Percentiles rank a stretch among this genome's conserved stretches.
These are phyloP conservation scores for Crataegus laevigata DNA, from an alignment of 306 rosid genomes.

Conservation along the genomic window DNA sequence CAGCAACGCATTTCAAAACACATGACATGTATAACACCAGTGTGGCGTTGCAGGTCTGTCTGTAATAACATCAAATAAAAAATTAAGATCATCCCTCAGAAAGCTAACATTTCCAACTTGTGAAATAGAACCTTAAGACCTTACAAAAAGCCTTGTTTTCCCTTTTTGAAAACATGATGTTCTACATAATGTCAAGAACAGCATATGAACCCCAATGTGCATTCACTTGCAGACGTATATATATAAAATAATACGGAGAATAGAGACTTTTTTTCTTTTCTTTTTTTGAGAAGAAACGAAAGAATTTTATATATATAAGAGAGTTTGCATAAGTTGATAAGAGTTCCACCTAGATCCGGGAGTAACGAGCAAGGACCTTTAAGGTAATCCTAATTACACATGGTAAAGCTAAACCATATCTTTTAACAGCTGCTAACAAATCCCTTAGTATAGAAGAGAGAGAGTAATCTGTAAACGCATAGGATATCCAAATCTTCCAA, in stretches of 20 bases:
- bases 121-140: neutral
- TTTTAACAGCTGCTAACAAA: too few species aligned
- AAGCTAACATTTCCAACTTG: neutral
- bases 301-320: too few species aligned
- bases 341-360: too few species aligned
- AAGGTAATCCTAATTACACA: too few species aligned
- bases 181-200: neutral
- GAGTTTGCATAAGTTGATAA: too few species aligned
- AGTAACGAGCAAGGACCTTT: too few species aligned
- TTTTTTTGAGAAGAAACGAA: too few species aligned
- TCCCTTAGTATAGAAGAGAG: too few species aligned
- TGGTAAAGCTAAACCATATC: too few species aligned
- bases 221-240: neutral
- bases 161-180: neutral
- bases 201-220: neutral
- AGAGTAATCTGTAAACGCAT: neutral
- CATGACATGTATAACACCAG: neutral
- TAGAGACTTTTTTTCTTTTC: too few species aligned
- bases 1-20: neutral
- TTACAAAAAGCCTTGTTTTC: neutral
- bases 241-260: neutral
- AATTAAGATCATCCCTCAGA: neutral
- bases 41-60: neutral
- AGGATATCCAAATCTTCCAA: neutral
- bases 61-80: neutral